Base-by-base conservation (phyloP, 257 asterid species). In the Lavandula angustifolia region DNA sequence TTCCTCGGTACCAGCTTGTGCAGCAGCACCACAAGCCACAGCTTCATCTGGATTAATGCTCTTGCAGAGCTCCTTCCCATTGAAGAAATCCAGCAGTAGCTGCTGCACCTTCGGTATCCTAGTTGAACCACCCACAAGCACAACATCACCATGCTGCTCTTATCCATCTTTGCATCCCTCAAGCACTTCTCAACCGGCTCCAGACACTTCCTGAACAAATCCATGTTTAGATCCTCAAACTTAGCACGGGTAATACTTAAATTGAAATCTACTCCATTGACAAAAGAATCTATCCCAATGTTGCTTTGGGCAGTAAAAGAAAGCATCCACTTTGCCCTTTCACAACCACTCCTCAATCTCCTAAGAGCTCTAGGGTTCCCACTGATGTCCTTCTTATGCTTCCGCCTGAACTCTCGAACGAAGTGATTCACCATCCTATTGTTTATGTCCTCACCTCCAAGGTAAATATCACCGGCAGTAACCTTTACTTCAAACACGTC, bases 41-140 rank as follows among this genome's bases (percentile, higher is more conserved):
- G 76, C 76, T 7, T 71, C 76, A 5, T 72, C 72, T 1, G 77
- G 72, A 37, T 72, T 65, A 14, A 72, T 72, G 60, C 76, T 71
- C 43, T 65, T 65, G 53, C 70, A 65, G 3, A 65, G 70, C 62
- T 65, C 70, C 6, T 65, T 65, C 4, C 76, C 76, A 4, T 63
- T 71, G 66, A 71, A 71, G 54, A 62, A 70, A 53, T 70, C 75
- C 16, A 62, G 75, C 9, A 70, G 33, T 1, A 70, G 70, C 46
- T 44, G 55, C 54, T 71, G 76, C 5, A 71, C 76, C 48, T 71
- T 71, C 1, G 76, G 76, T 9, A 71, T 71, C 27, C 76, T 33
- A 7, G 76, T 71, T 2, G 76, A 71, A 22, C 76, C 76, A 6
- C 76, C 76, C 0, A 71, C 76, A 0, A 72, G 62, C 57, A 72